Base-by-base conservation (phyloP, 2,329 filamentous ascomycete genomes). In the Macroventuria anomochaeta region DNA sequence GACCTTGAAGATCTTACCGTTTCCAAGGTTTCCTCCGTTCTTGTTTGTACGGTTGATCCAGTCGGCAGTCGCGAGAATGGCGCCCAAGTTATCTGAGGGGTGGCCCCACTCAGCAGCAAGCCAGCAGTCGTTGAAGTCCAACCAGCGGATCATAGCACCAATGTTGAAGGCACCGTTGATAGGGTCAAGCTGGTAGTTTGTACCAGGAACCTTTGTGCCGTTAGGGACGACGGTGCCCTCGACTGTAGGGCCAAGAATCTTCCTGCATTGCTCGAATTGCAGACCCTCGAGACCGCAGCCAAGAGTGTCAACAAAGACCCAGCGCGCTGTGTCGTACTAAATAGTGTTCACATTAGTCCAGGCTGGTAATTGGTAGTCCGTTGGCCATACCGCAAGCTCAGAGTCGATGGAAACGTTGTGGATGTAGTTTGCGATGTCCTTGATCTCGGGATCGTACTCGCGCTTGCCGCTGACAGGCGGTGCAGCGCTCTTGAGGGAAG, bases 61-160 rank as follows among this genome's bases (percentile, higher is more conserved):
- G 82, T 99, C 95, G 56, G 95, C 91, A 46, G 97, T 93, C 39
- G 93, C 91, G 59, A 99, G 86, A 74, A 99, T 99, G 70, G 93
- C 95, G 60, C 95, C 95, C 66, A 99, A 79, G 83, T 99, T 99
- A 82, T 99, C 95, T 4, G 93, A 97, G 58, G 95, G 95, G 78
- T 99, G 95, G 54, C 95, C 95, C 95, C 95, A 99, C 81, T 99
- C 95, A 51, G 95, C 95, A 37, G 93, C 95, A 61, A 97, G 84
- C 95, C 93, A 99, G 86, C 95, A 97, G 85, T 99, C 95, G 77
- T 99, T 99, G 85, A 97, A 99, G 81, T 99, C 95, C 70, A 99
- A 86, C 95, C 95, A 99, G 74, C 95, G 86, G 80, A 99, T 96
- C 88, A 96, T 96, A 70, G 95, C 90, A 69, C 95, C 95, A 69